These are phyloP conservation scores for Plectosphaerella sp. DNA, from an alignment of 2,329 filamentous ascomycete species.

Conservation along the genomic window DNA sequence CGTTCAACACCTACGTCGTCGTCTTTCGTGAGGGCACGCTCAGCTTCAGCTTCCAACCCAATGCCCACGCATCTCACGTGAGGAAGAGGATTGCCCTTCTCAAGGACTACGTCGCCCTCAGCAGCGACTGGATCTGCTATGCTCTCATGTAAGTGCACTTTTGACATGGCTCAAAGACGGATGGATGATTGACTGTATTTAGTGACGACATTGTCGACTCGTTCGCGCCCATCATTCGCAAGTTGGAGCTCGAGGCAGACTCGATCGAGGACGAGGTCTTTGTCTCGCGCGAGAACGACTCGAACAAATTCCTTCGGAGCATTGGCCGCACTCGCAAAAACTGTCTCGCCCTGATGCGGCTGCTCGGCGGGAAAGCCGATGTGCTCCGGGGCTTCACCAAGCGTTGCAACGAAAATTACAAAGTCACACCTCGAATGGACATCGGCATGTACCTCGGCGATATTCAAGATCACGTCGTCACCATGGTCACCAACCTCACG, in stretches of 20 bases:
- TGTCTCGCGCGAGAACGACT: slow-evolving; percentile 84
- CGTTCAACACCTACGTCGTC: slow-evolving; percentile 93
- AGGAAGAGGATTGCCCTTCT: slow-evolving; percentile 87
- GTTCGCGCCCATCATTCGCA: slow-evolving; percentile 84
- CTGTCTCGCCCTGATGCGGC: slow-evolving; percentile 86
- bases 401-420: slow-evolving; percentile 96
- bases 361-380: slow-evolving; percentile 95
- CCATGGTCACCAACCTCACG: slow-evolving; percentile 93
- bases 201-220: slow-evolving; percentile 96
- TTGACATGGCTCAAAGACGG: not conserved
- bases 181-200: not conserved
- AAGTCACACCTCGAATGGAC: slow-evolving; percentile 90
- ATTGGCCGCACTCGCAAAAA: slow-evolving; percentile 93
- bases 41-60: slow-evolving; percentile 89
- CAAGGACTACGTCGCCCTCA: slow-evolving; percentile 91
- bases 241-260: slow-evolving; percentile 85
- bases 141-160: slow-evolving; percentile 73
- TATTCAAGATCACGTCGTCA: slow-evolving; percentile 98
- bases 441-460: slow-evolving; percentile 95
- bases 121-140: slow-evolving; percentile 98
- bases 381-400: slow-evolving; percentile 97
- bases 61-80: slow-evolving; percentile 83
- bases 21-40: slow-evolving; percentile 94
- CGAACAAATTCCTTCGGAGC: slow-evolving; percentile 76
- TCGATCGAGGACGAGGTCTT: slow-evolving; percentile 95